These are phyloP conservation scores for Candida cerambycidarum DNA, from an alignment of 805 yeast genomes.

Conservation along the genomic window DNA sequence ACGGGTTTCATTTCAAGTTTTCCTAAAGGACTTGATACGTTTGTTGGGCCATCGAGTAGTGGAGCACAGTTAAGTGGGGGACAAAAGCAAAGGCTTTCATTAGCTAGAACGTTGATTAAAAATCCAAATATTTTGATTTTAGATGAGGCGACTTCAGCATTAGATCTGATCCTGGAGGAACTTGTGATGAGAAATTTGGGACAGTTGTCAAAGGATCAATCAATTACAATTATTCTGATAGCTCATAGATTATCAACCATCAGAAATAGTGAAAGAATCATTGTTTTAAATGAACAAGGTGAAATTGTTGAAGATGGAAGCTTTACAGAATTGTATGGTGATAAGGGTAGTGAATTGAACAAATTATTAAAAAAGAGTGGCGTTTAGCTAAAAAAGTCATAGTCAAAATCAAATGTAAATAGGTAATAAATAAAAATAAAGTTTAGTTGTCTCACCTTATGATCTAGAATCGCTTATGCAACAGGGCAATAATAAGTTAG, in stretches of 20 bases:
- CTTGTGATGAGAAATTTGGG: conserved; percentile 74
- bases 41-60: conserved; percentile 72
- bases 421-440: too few relatives aligned
- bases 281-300: conserved; percentile 60
- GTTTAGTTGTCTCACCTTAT: too few relatives aligned
- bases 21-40: conserved; percentile 80
- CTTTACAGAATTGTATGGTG: conserved; percentile 25
- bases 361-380: conserved; percentile 27
- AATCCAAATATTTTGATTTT: conserved; percentile 78
- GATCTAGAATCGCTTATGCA: too few relatives aligned
- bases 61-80: conserved; percentile 90
- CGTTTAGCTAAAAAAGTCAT: too few relatives aligned
- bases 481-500: too few relatives aligned
- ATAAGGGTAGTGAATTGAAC: conserved; percentile 35
- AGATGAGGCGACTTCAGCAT: conserved; percentile 94
- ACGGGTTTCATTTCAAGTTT: conserved; percentile 64
- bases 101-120: conserved; percentile 81
- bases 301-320: conserved; percentile 65
- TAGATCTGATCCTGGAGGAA: conserved; percentile 86
- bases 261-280: conserved; percentile 72
- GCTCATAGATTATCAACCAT: conserved; percentile 92
- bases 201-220: conserved; percentile 48
- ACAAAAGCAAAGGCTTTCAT: conserved; percentile 88
- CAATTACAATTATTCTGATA: conserved; percentile 75
- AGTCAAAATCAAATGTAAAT: too few relatives aligned